Evolutionary conservation across 306 rosid genomes (phyloP), one percentile per base, ranked within the genome.

Genomic region (Prunus mume): DNA sequence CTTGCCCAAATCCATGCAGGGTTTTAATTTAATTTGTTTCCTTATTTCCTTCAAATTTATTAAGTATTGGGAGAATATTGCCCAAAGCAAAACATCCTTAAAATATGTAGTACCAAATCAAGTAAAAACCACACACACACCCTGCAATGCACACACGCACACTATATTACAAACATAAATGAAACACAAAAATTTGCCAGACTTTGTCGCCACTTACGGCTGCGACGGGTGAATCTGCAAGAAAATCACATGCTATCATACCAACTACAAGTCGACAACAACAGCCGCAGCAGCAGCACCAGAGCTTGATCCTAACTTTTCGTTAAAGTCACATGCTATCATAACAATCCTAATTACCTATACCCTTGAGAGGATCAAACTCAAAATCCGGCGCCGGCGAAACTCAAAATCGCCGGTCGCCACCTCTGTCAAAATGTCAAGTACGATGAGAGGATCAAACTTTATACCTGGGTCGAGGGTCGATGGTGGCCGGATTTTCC

Each of bases 181-280:
- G 34, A 19, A 27, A 64, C 20, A 34, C 58, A 68, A 10, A 47
- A 24, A n/a, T 10, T 15, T 25, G 57, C 4, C 3, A 27, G 70
- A 9, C 52, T 49, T 68, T 47, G 74, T 73, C 58, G 68, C 49
- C 38, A 85, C 98, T 89, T 45, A 92, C 98, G 90, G 87, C 74
- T 90, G 88, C 41, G 85, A 86, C 22, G 89, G 92, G 81, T 94
- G 98, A 87, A 94, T 90, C 98, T 94, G 90, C 70, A 81, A 75
- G 18, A 73, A 55, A 65, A 87, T 62, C n/a, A n/a, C n/a, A n/a
- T n/a, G n/a, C n/a, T n/a, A n/a, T n/a, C n/a, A n/a, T n/a, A n/a
- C n/a, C n/a, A n/a, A n/a, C 38, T 5, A 32, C 38, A 32, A 32
- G 38, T 32, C 50, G 13, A 46, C 14, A 46, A 9, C 12, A 46